Evolutionary conservation across 176 grass and related monocot genomes (phyloP), one percentile per base, ranked within the genome.

Genomic region (Melocanna baccifera): DNA sequence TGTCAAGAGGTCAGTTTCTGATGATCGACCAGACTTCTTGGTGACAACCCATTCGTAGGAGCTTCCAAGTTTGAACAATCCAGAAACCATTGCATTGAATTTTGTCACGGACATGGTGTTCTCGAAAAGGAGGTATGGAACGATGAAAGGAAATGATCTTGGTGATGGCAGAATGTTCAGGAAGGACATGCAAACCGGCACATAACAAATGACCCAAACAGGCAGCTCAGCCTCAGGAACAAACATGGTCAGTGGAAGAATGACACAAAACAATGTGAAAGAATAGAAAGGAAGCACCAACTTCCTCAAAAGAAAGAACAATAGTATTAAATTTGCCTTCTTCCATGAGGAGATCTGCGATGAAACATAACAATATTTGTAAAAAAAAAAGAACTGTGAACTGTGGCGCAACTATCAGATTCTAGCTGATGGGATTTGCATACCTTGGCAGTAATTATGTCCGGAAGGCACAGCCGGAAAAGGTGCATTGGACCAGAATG

Each of bases 101-200:
- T 95, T 95, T 67, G 90, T 95, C 59, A 95, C 90, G 0, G 93
- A 95, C 93, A 95, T 92, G 80, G 93, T 95, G 68, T 95, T 95
- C 75, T 95, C 93, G 1, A 95, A 92, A 26, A 95, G 93, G 39
- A 95, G 90, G 86, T 95, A 95, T 19, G 93, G 93, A 23, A 95
- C 90, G 32, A 95, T 84, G 90, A 95, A 95, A 73, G 93, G 93
- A 69, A 92, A 95, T 58, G 93, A 95, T 79, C 88, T 81, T 50
- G 86, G 90, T 20, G 93, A 81, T 20, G 93, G 93, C 5, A 95
- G 83, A 66, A 95, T 91, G 67, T 92, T 95, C 28, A 95, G 71
- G 57, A 95, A 89, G 20, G 90, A 95, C 90, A 92, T 92, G 70
- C 85, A 79, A 34, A 95, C 88, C 0, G 93, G 93, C 68, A 95